Evolutionary conservation across 768 basidiomycete genomes (phyloP).

Genomic region (Pleurotus tuber-regium): DNA sequence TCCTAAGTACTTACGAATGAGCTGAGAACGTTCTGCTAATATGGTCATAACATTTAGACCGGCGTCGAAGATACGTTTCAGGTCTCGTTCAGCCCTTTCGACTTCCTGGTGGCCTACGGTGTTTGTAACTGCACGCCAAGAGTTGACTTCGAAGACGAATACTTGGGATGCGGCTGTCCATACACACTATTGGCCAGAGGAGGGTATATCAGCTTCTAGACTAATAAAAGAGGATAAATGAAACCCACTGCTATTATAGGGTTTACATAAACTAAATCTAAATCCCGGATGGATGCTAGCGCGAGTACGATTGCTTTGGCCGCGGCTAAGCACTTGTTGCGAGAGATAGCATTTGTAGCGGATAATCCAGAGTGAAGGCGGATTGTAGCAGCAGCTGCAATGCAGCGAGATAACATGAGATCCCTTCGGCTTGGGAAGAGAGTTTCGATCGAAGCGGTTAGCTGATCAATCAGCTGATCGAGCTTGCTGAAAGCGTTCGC

Average conservation of each 20-base stretch:
- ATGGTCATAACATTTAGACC: constrained; percentile 7
- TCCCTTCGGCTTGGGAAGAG: constrained; percentile 14
- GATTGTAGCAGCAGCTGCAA: constrained; percentile 34
- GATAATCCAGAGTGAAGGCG: constrained; percentile 25
- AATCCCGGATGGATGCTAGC: not conserved
- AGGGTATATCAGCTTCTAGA: no score
- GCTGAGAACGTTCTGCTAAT: constrained; percentile 2
- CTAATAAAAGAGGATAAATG: not conserved
- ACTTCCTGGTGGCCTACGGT: not conserved
- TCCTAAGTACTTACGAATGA: constrained; percentile 3
- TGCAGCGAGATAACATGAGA: constrained; percentile 30
- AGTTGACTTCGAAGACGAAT: constrained; percentile 4
- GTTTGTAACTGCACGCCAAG: not conserved
- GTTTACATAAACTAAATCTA: not conserved
- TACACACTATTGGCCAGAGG: not conserved
- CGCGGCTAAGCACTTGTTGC: not conserved
- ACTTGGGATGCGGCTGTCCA: constrained; percentile 11
- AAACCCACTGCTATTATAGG: constrained; percentile 2
- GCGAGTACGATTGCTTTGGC: constrained; percentile 3
- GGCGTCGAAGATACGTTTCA: constrained; percentile 1
- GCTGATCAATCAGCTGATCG: constrained; percentile 20
- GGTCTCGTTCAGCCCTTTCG: not conserved
- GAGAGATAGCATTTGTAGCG: not conserved
- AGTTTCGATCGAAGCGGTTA: constrained; percentile 12
- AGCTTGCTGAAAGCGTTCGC: constrained; percentile 17